A percentile compares a stretch with the other conserved stretches of the same genome.
phyloP scores from a whole-genome alignment of 2,329 filamentous ascomycete species.

The Daldinia sp. region DNA sequence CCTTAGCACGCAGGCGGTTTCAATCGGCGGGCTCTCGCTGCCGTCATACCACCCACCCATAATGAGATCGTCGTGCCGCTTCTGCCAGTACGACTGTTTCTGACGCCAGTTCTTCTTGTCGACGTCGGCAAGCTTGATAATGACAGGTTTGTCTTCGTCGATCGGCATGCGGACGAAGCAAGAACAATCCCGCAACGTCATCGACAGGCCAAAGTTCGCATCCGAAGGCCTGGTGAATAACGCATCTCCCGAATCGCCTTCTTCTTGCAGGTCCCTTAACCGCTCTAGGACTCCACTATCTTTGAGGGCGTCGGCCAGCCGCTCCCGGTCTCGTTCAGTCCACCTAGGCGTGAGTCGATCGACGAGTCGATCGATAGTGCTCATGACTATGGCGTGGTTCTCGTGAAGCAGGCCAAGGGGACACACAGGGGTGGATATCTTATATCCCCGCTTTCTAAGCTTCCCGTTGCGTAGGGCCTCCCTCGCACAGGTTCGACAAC shows the following conservation, averaged over 20 bases:
- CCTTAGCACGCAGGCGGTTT: constrained; percentile 44
- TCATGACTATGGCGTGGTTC: constrained; percentile 54
- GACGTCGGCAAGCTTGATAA: constrained; percentile 75
- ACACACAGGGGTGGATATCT: constrained; percentile 60
- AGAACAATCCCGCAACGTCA: constrained; percentile 84
- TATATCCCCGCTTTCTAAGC: constrained; percentile 49
- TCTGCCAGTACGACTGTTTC: constrained; percentile 75
- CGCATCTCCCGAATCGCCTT: constrained; percentile 55
- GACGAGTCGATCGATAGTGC: constrained; percentile 54
- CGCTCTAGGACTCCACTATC: constrained; percentile 50
- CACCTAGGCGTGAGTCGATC: constrained; percentile 50
- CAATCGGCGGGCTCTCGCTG: constrained; percentile 40
- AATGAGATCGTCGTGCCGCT: constrained; percentile 68
- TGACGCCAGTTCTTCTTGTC: constrained; percentile 75
- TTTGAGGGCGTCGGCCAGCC: constrained; percentile 51
- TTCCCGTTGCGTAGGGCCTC: constrained; percentile 57
- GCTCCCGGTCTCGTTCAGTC: constrained; percentile 45
- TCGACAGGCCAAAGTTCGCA: constrained; percentile 69
- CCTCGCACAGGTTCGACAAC: constrained; percentile 79
- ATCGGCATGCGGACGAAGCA: constrained; percentile 70
- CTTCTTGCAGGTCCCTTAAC: constrained; percentile 48
- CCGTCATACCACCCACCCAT: constrained; percentile 71
- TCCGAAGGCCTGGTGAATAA: constrained; percentile 52
- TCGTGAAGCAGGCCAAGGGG: constrained; percentile 69
- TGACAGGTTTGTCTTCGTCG: constrained; percentile 49